phyloP scores from a whole-genome alignment of 805 yeast genomes.

The Jamesozyma hellenica region DNA sequence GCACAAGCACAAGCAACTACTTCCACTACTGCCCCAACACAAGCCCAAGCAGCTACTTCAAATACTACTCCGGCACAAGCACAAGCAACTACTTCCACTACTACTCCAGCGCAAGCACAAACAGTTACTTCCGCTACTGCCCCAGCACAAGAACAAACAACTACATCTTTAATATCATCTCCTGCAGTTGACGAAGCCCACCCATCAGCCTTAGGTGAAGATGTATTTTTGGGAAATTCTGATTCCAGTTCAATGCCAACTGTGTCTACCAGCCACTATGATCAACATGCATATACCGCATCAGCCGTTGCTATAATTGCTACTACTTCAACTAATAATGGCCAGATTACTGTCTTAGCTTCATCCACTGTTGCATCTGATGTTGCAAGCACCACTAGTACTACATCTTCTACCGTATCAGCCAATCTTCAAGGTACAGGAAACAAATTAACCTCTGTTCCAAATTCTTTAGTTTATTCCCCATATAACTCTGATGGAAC shows the following conservation, averaged over 20 bases:
- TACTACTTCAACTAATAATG: background rate
- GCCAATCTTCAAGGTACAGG: constrained; percentile 7
- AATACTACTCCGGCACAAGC: constrained; percentile 4
- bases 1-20: constrained; percentile 6
- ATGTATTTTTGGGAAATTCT: background rate
- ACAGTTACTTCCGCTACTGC: background rate
- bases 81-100: constrained; percentile 6
- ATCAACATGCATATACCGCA: constrained; percentile 4
- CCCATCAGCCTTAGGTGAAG: constrained; percentile 1
- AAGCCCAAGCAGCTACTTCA: too few species aligned
- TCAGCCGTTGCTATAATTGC: constrained; percentile 1
- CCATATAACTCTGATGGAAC: constrained; percentile 63
- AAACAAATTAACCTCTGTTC: constrained; percentile 30
- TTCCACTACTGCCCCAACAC: constrained; percentile 9
- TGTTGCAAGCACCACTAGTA: constrained; percentile 4
- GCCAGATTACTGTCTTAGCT: background rate
- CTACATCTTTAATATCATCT: constrained; percentile 6
- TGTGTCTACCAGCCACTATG: background rate
- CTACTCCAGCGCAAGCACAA: constrained; percentile 9
- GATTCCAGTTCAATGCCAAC: background rate
- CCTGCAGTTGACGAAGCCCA: constrained; percentile 7
- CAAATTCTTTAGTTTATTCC: constrained; percentile 58
- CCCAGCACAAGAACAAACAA: constrained; percentile 5
- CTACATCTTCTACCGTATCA: constrained; percentile 9
- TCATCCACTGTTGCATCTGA: constrained; percentile 6